A percentile compares a stretch with the other conserved stretches of the same genome.
These are phyloP conservation scores for Torulaspora maleeae DNA, from an alignment of 805 yeast genomes.

Conservation along the genomic window DNA sequence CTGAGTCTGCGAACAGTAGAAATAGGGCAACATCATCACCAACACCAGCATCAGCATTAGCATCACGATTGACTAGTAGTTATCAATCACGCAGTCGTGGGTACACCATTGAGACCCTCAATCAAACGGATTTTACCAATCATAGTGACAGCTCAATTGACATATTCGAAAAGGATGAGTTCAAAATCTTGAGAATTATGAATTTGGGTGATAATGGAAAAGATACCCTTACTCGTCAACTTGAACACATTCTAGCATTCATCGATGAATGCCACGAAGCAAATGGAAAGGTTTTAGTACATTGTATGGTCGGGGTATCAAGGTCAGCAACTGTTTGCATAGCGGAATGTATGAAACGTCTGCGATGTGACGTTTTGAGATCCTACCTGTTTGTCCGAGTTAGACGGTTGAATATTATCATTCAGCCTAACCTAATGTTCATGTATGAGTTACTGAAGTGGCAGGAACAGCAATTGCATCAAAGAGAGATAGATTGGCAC, in stretches of 20 bases:
- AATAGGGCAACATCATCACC: slow-evolving; percentile 21
- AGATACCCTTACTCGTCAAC: slow-evolving; percentile 60
- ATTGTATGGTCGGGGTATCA: slow-evolving; percentile 94
- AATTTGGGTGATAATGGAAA: slow-evolving; percentile 89
- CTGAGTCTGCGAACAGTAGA: slow-evolving; percentile 8
- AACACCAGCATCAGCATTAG: slow-evolving; percentile 2
- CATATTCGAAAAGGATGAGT: slow-evolving; percentile 30
- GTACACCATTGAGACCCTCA: background rate
- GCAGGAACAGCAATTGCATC: slow-evolving; percentile 32
- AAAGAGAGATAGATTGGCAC: slow-evolving; percentile 82
- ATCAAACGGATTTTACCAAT: background rate
- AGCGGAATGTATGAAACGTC: slow-evolving; percentile 85
- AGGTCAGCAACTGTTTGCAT: slow-evolving; percentile 93
- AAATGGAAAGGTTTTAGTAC: slow-evolving; percentile 62
- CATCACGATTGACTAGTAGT: background rate
- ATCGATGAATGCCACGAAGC: slow-evolving; percentile 50
- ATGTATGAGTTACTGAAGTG: slow-evolving; percentile 80
- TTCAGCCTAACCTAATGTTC: slow-evolving; percentile 87
- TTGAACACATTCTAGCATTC: slow-evolving; percentile 61
- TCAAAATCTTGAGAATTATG: slow-evolving; percentile 48
- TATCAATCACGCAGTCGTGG: slow-evolving; percentile 6
- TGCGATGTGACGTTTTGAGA: slow-evolving; percentile 59
- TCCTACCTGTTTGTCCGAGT: slow-evolving; percentile 90
- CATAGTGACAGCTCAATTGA: slow-evolving; percentile 10
- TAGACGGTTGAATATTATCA: slow-evolving; percentile 81